phyloP scores from a whole-genome alignment of 208 protist species.

The Crithidia sp. region DNA sequence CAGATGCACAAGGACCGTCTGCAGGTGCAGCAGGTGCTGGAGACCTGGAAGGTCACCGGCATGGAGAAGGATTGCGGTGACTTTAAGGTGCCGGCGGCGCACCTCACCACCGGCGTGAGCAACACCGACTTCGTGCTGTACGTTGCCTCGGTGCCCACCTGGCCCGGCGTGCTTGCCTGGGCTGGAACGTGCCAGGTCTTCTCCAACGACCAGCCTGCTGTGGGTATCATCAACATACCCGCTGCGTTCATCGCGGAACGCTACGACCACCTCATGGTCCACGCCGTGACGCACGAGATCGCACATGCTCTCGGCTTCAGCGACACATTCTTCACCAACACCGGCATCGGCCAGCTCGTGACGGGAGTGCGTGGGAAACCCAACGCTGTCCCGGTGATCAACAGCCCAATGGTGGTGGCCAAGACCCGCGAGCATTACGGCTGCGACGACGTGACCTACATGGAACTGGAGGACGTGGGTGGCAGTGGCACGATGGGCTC shows the following conservation, averaged over 20 bases:
- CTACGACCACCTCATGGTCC: conserved; percentile 13
- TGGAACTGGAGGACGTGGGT: conserved; percentile 85
- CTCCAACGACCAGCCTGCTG: conserved; percentile 23
- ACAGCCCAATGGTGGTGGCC: conserved; percentile 29
- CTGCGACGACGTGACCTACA: conserved; percentile 51
- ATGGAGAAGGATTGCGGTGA: background rate
- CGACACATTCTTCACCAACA: conserved; percentile 9
- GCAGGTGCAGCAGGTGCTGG: conserved; percentile 34
- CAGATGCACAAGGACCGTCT: conserved; percentile 60
- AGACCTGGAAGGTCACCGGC: conserved; percentile 17
- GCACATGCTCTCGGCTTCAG: conserved; percentile 86
- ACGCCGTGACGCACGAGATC: conserved; percentile 74
- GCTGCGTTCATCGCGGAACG: conserved; percentile 29
- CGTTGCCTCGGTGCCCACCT: conserved; percentile 46
- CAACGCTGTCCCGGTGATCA: conserved; percentile 27
- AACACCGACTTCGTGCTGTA: conserved; percentile 76
- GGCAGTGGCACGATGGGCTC: conserved; percentile 44
- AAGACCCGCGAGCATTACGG: conserved; percentile 63
- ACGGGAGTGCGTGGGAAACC: conserved; percentile 41
- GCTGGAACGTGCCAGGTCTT: conserved; percentile 48
- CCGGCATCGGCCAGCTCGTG: conserved; percentile 9
- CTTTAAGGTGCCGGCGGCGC: conserved; percentile 21
- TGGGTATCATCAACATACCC: conserved; percentile 59
- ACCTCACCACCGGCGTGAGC: conserved; percentile 43
- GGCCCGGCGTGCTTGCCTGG: conserved; percentile 35